Base-by-base conservation (phyloP, 345 rosid species). In the Gossypium thurberi region DNA sequence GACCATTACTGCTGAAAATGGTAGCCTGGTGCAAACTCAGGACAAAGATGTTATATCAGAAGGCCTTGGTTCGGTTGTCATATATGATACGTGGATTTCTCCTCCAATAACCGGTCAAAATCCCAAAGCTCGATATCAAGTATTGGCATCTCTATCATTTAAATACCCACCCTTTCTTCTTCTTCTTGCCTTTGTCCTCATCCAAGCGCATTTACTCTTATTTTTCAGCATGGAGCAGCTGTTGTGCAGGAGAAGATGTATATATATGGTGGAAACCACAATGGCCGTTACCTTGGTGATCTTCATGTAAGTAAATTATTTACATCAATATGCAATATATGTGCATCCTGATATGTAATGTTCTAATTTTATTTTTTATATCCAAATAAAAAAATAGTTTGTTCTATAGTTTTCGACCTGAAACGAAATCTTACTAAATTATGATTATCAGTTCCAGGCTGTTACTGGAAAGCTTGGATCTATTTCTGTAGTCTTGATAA, bases 121-220 rank as follows among this genome's bases (percentile, higher is more conserved):
- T 66, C 99, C 99, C 69, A 96, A 84, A 84, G 85, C 97, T 71
- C 94, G 98, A 66, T 96, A 96, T 68, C 98, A 96, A 96, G 99
- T 93, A 77, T 78, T 69, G 21, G 53, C 43, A 44, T 55, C 58
- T 78, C 46, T 77, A 33, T 74, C 75, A 76, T 75, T 79, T 67
- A 51, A 23, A 23, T 53, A 56, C 14, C 14, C 18, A 40, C 63
- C 65, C 66, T 55, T 74, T 79, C 33, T 64, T 67, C 58, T 60
- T 77, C 63, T 75, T 80, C 65, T 57, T 68, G 37, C 50, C 50
- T 74, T 75, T 79, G 59, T 11, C 47, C 26, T 73, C 42, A 65
- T 72, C 77, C 81, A 83, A 48, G 73, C 65, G 51, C 68, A 21
- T 46, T 26, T 75, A 37, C 66, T 77, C 25, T 55, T 71, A 51